phyloP scores from a whole-genome alignment of 768 basidiomycete genomes.

The Lactifluus echinatus region DNA sequence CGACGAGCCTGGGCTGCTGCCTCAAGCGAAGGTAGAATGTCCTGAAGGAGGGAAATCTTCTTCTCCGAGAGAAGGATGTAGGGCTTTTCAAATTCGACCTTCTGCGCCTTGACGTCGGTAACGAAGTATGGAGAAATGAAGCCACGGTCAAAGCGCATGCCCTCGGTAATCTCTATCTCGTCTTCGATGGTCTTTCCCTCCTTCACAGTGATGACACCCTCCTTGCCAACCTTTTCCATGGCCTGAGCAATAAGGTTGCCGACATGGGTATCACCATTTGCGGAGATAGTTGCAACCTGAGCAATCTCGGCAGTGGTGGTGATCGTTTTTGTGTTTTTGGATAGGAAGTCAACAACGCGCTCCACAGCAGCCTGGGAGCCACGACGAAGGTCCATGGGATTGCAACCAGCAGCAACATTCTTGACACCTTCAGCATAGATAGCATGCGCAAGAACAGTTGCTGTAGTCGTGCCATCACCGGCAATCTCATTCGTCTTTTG shows the following conservation, averaged over 20 bases:
- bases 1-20: slow-evolving; percentile 72
- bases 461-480: slow-evolving; percentile 97
- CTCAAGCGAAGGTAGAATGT: slow-evolving; percentile 90
- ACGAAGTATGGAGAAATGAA: slow-evolving; percentile 98
- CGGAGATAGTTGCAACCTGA: slow-evolving; percentile 81
- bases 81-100: slow-evolving; percentile 96
- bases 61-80: slow-evolving; percentile 90
- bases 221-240: slow-evolving; percentile 99
- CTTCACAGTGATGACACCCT: slow-evolving; percentile 99
- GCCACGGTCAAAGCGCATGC: slow-evolving; percentile 99
- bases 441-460: slow-evolving; percentile 92
- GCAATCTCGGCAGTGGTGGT: slow-evolving; percentile 98
- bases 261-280: slow-evolving; percentile 76
- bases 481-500: slow-evolving; percentile 95
- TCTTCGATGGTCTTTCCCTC: slow-evolving; percentile 97
- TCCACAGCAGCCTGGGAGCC: slow-evolving; percentile 93
- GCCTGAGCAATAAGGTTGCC: slow-evolving; percentile 95
- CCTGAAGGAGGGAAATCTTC: slow-evolving; percentile 93
- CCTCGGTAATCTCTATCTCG: slow-evolving; percentile 98
- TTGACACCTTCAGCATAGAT: slow-evolving; percentile 99
- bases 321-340: slow-evolving; percentile 83
- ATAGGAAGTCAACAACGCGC: slow-evolving; percentile 84
- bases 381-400: slow-evolving; percentile 99
- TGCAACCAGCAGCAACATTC: slow-evolving; percentile 98
- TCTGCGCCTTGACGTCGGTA: slow-evolving; percentile 95